These are phyloP conservation scores for Colletotrichum salicis DNA, from an alignment of 2,329 filamentous ascomycete species.

Conservation along the genomic window DNA sequence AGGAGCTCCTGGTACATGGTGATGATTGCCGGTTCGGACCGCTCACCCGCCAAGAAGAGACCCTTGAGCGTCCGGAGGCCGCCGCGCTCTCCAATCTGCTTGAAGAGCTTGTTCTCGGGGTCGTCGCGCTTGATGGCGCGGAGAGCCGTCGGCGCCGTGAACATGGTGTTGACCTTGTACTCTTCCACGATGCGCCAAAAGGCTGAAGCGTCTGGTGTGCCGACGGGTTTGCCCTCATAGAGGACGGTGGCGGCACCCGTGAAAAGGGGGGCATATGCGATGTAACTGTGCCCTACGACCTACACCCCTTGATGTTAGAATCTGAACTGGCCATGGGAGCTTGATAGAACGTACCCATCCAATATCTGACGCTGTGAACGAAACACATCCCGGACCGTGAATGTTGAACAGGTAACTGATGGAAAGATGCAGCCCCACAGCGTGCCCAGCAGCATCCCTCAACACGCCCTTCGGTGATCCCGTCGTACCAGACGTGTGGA, in stretches of 20 bases:
- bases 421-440: constrained; percentile 83
- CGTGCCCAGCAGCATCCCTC: constrained; percentile 85
- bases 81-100: constrained; percentile 70
- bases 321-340: no score
- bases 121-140: constrained; percentile 90
- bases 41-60: constrained; percentile 88
- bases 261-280: constrained; percentile 87
- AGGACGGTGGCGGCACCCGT: constrained; percentile 86
- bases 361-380: constrained; percentile 82
- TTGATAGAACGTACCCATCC: constrained; percentile 74
- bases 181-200: constrained; percentile 91
- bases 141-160: constrained; percentile 88
- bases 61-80: constrained; percentile 78
- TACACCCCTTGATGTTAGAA: background rate
- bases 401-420: constrained; percentile 87
- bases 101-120: constrained; percentile 75
- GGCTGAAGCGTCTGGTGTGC: constrained; percentile 85
- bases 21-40: constrained; percentile 88
- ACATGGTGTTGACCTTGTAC: constrained; percentile 84
- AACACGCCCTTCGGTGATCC: constrained; percentile 86
- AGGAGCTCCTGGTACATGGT: constrained; percentile 83
- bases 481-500: constrained; percentile 88
- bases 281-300: constrained; percentile 77
- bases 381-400: constrained; percentile 82
- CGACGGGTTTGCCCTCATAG: constrained; percentile 94